A percentile compares a stretch with the other conserved stretches of the same genome.
phyloP scores from a whole-genome alignment of 495 filamentous ascomycete genomes.

The Lentithecium fluviatile region DNA sequence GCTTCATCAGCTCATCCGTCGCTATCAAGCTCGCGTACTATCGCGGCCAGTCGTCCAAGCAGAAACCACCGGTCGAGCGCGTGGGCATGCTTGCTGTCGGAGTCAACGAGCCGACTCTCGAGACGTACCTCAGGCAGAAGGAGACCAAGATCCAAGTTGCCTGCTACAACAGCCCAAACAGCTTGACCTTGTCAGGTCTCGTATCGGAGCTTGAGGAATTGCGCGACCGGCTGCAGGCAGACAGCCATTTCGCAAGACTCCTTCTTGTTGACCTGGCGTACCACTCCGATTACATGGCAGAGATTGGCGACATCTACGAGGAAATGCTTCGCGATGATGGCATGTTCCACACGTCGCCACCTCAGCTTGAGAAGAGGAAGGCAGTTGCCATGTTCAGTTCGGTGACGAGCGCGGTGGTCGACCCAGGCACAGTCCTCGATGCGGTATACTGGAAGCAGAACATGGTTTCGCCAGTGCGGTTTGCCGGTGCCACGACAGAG shows the following conservation, averaged over 20 bases:
- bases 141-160: background rate
- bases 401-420: slow-evolving; percentile 32
- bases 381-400: background rate
- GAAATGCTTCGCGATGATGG: background rate
- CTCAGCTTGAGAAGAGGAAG: background rate
- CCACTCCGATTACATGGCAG: slow-evolving; percentile 43
- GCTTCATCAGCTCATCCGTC: background rate
- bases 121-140: no score
- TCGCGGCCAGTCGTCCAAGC: background rate
- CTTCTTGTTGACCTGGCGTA: slow-evolving; percentile 39
- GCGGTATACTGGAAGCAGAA: slow-evolving; percentile 19
- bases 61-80: background rate
- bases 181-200: slow-evolving; percentile 1
- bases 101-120: no score
- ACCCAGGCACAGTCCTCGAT: background rate
- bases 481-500: slow-evolving; percentile 43
- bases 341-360: background rate
- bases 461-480: slow-evolving; percentile 44
- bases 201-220: background rate
- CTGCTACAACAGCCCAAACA: slow-evolving; percentile 6
- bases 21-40: slow-evolving; percentile 15
- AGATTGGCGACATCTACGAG: slow-evolving; percentile 31
- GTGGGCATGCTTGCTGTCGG: slow-evolving; percentile 14
- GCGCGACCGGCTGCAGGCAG: background rate
- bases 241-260: slow-evolving; percentile 27